A percentile compares a stretch with the other conserved stretches of the same genome.
phyloP scores from a whole-genome alignment of 2,329 filamentous ascomycete genomes.

The Sarocladiaceae sp. region DNA sequence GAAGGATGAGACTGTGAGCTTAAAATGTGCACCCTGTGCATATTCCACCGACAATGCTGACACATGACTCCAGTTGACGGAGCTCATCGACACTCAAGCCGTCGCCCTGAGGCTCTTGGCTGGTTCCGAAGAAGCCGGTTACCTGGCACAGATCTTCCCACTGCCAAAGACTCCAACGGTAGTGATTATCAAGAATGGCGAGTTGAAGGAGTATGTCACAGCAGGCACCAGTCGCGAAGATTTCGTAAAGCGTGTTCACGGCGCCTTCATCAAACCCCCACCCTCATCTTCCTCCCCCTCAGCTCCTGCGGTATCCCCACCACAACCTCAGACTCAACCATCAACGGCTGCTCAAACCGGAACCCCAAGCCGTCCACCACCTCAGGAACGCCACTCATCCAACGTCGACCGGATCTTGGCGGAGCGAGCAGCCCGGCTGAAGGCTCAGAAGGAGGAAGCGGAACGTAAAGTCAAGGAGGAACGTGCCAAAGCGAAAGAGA shows the following conservation, averaged over 20 bases:
- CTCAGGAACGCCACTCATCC: slow-evolving; percentile 21
- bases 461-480: slow-evolving; percentile 45
- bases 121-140: slow-evolving; percentile 74
- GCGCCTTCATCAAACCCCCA: slow-evolving; percentile 21
- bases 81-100: slow-evolving; percentile 53
- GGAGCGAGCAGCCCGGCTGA: slow-evolving; percentile 42
- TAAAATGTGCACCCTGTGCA: not conserved
- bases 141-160: slow-evolving; percentile 75
- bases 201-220: slow-evolving; percentile 70
- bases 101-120: slow-evolving; percentile 64
- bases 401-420: slow-evolving; percentile 35
- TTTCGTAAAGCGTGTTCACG: slow-evolving; percentile 45
- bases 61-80: slow-evolving; percentile 39
- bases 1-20: slow-evolving; percentile 45
- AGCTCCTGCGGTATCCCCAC: slow-evolving; percentile 10
- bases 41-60: slow-evolving; percentile 3
- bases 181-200: slow-evolving; percentile 72
- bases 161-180: slow-evolving; percentile 72
- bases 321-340: not conserved
- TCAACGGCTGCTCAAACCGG: slow-evolving; percentile 1
- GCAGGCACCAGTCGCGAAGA: slow-evolving; percentile 58
- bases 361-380: slow-evolving; percentile 13
- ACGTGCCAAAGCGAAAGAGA: slow-evolving; percentile 39
- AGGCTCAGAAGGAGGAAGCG: slow-evolving; percentile 34
- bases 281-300: slow-evolving; percentile 13